Evolutionary conservation across 225 moss, liverwort and hornwort genomes (phyloP), one percentile per base, ranked within the genome.

Genomic region (Marchantia polymorpha): DNA sequence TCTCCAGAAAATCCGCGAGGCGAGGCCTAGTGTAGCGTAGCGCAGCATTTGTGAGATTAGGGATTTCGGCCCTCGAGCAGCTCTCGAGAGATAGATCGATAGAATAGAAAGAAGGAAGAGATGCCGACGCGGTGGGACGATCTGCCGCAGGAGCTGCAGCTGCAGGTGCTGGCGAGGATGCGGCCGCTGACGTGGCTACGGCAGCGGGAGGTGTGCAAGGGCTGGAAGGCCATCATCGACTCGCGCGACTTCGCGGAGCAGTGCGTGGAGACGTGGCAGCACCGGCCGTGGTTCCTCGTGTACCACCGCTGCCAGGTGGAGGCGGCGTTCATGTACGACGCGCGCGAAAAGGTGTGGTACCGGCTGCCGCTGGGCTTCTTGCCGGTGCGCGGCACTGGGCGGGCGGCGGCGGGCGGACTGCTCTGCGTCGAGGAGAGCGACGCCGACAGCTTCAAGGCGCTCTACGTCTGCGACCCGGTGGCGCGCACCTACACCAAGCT

Each of bases 401-500:
- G 82, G 8, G 73, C 82, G 2, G 82, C 82, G 6, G 73, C 77
- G 47, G 82, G 82, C 47, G 65, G 78, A 20, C 82, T 82, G 0
- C 48, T 82, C 4, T 82, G 82, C 52, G 73, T 82, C 47, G 82
- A 82, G 47, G 82, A 78, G 47, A 64, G 65, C 23, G 78, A 72
- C 46, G 72, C 64, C 30, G 77, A 52, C 12, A 73, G 72, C 78
- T 78, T 82, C 54, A 78, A 78, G 39, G 82, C 82, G 25, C 78
- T 82, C 17, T 82, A 82, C 66, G 52, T 82, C 15, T 82, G 82
- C 52, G 82, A 82, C 56, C 82, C 82, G 25, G 64, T 82, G 64
- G 82, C 78, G 10, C 64, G 64, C 39, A 82, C 78, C 61, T 82
- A 72, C 64, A 26, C 73, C 64, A 82, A 82, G 63, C 64, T 82